Evolutionary conservation across 2,329 filamentous ascomycete species (phyloP), one percentile per base, ranked within the genome.

Genomic region (Aspergillus piperis): DNA sequence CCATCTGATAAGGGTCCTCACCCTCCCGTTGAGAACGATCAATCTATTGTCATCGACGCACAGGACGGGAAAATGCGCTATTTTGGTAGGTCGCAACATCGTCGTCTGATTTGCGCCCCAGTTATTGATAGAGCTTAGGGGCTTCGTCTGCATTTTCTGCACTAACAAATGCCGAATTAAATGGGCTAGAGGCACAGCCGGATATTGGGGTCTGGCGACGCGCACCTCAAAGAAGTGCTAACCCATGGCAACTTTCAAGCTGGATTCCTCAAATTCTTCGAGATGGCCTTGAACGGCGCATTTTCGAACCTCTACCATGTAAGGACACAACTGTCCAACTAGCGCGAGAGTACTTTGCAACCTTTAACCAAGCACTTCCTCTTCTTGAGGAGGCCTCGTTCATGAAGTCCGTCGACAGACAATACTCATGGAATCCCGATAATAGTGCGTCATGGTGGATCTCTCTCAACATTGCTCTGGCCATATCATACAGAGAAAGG

Each of bases 391-490:
- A 64, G 4, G 27, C 15, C 50, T 42, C 56, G 7, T 60, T 67
- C 8, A 54, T 55, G 30, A 42, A 15, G 11, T 30, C 60, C 3
- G 39, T 66, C 7, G 59, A 68, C 6, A 63, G 54, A 55, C 60
- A 63, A 17, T 68, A 64, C 27, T 64, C 62, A 4, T 67, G 64
- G 62, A 65, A 66, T 38, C 60, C 65, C 2, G 63, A 68, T 54
- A 57, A 63, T 21, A 65, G 55, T 36, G 59, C 66, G 11, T 67
- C 62, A 3, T 67, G 57, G 61, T 67, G 63, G 66, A 61, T 56
- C 8, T 54, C 62, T 2, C 51, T 69, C 13, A 69, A 69, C 30
- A 54, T 70, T 48, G 63, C 66, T 5, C 41, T 70, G 13, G 68
- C 64, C 10, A 61, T 68, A 41, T 54, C 62, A 5, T 67, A 68